phyloP scores from a whole-genome alignment of 202 grass and related monocot genomes.

The Eragrostis tef region DNA sequence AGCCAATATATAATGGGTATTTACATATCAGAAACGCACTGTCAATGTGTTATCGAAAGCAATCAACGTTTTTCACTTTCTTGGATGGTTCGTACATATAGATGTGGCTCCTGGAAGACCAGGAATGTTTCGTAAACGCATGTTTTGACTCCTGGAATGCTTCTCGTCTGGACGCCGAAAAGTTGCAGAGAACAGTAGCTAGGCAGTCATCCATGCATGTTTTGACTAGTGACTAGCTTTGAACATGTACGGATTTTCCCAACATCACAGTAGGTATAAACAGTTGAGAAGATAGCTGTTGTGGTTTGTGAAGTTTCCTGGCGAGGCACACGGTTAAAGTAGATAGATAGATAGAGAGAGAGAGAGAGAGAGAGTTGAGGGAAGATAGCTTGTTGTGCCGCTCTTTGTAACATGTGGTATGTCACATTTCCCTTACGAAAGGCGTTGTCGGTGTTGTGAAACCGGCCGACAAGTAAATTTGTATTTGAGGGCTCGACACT shows the following conservation, averaged over 20 bases:
- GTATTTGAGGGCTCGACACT: no score
- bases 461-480: no score
- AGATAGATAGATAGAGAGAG: no score
- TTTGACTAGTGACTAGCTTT: not conserved
- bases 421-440: no score
- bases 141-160: not conserved
- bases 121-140: not conserved
- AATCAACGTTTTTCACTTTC: not conserved
- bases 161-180: not conserved
- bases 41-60: not conserved
- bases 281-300: not conserved
- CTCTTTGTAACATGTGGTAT: no score
- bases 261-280: not conserved
- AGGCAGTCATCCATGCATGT: not conserved
- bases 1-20: not conserved
- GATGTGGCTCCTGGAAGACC: not conserved
- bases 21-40: not conserved
- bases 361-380: no score
- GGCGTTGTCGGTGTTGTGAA: no score
- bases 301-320: no score
- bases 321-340: no score
- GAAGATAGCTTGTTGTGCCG: no score
- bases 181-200: not conserved
- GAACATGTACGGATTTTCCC: not conserved
- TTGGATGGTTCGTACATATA: not conserved